Conservation (phyloP, 768 basidiomycete genomes). For the Suillus paluster region DNA sequence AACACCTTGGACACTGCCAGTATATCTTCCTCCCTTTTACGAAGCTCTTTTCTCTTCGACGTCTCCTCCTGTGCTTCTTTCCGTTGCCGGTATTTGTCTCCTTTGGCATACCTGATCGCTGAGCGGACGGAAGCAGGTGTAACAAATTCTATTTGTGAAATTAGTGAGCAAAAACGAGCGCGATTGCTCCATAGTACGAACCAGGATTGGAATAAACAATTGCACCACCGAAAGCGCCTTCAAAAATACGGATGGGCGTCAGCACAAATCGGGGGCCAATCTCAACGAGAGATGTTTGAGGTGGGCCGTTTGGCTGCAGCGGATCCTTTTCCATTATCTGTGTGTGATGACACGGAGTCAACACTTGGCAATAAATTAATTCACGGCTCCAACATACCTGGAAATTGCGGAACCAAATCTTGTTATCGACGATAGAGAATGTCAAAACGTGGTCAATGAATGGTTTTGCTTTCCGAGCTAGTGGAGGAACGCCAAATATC, state of each 20-base stretch:
- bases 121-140: slow-evolving; percentile 84
- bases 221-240: slow-evolving; percentile 94
- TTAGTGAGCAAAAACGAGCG: slow-evolving; percentile 4
- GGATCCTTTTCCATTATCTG: slow-evolving; percentile 97
- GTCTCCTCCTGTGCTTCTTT: slow-evolving; percentile 79
- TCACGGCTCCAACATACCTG: slow-evolving; percentile 59
- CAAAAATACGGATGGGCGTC: slow-evolving; percentile 97
- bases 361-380: neutral
- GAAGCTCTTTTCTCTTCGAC: slow-evolving; percentile 61
- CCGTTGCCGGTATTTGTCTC: slow-evolving; percentile 79
- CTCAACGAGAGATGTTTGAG: slow-evolving; percentile 88
- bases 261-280: slow-evolving; percentile 98
- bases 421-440: slow-evolving; percentile 93
- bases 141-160: slow-evolving; percentile 73
- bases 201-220: slow-evolving; percentile 96
- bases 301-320: slow-evolving; percentile 80
- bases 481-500: slow-evolving; percentile 95
- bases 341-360: slow-evolving; percentile 3
- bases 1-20: slow-evolving; percentile 91
- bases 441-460: slow-evolving; percentile 98
- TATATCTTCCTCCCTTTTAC: slow-evolving; percentile 72
- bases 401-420: slow-evolving; percentile 99
- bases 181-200: slow-evolving; percentile 37
- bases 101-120: slow-evolving; percentile 68
- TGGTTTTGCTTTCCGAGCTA: slow-evolving; percentile 91